phyloP scores from a whole-genome alignment of 371 early-diverging fungal genomes.

The Synchytrium microbalum region DNA sequence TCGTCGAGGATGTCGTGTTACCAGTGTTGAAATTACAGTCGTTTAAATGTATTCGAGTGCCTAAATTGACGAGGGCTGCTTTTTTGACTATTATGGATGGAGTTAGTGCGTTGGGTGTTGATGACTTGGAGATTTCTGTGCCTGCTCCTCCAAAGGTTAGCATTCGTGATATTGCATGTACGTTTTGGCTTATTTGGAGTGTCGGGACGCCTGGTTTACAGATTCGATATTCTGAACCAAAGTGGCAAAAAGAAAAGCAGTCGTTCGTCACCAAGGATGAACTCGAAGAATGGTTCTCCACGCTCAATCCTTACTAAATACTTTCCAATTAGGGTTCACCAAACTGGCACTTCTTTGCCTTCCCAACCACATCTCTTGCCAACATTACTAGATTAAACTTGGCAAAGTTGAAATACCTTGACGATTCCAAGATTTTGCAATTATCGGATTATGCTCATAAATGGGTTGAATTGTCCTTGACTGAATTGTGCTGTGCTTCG shows the following conservation, averaged over 20 bases:
- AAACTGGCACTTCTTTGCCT: neutral
- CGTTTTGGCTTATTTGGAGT: too few relatives aligned
- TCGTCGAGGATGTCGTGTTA: too few relatives aligned
- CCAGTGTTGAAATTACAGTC: too few relatives aligned
- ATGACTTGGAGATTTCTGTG: neutral
- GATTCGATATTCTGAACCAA: too few relatives aligned
- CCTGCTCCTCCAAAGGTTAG: neutral
- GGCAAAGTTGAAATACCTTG: neutral
- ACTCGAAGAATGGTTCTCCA: too few relatives aligned
- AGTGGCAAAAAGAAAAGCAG: too few relatives aligned
- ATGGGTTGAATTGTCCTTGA: too few relatives aligned
- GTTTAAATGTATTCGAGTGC: neutral
- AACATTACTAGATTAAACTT: neutral
- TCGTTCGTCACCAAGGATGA: too few relatives aligned
- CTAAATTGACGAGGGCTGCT: neutral
- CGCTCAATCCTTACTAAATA: too few relatives aligned
- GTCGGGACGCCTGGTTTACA: too few relatives aligned
- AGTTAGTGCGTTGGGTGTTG: neutral
- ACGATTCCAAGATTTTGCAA: neutral
- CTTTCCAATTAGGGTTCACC: neutral
- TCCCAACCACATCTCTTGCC: neutral
- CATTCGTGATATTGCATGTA: too few relatives aligned
- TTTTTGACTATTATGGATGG: neutral
- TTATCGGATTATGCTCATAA: neutral
- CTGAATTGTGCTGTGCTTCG: too few relatives aligned